Evolutionary conservation across 2,329 filamentous ascomycete species (phyloP).

Genomic region (Raffaelea deltoideospora): DNA sequence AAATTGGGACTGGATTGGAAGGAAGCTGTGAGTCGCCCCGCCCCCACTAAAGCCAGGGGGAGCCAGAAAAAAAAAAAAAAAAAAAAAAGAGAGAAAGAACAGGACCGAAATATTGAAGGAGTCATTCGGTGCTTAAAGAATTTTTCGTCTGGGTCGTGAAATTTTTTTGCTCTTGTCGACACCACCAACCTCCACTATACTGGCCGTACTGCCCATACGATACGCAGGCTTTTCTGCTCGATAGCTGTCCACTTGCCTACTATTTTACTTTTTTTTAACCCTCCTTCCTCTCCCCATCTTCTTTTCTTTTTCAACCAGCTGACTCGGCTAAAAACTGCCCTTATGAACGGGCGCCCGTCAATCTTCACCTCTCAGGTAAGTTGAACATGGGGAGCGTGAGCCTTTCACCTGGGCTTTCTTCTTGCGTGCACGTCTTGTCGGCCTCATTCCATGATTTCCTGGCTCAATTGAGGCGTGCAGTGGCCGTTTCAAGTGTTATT

Average conservation of each 20-base stretch:
- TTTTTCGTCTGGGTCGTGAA: no score
- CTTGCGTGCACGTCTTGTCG: not conserved
- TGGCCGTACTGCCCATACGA: no score
- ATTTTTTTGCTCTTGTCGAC: slow-evolving; percentile 10
- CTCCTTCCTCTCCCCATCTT: slow-evolving; percentile 2
- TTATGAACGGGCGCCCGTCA: slow-evolving; percentile 76
- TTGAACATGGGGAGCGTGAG: no score
- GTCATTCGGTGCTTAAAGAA: slow-evolving; percentile 8
- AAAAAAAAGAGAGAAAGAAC: not conserved
- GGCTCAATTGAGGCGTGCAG: not conserved
- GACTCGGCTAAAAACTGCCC: slow-evolving; percentile 39
- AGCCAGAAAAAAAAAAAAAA: not conserved
- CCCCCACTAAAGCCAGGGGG: slow-evolving; percentile 1
- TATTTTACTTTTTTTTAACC: slow-evolving; percentile 4
- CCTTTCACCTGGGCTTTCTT: no score
- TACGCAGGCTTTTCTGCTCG: no score
- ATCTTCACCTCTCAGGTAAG: slow-evolving; percentile 75
- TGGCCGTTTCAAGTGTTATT: not conserved
- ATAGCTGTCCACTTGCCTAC: no score
- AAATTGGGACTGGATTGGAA: no score
- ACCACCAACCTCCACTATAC: no score
- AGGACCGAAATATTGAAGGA: slow-evolving; percentile 3
- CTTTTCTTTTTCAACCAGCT: slow-evolving; percentile 13
- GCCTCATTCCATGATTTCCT: not conserved
- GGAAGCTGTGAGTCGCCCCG: no score